Percentiles rank a stretch among this genome's conserved stretches.
phyloP scores from a whole-genome alignment of 2,329 filamentous ascomycete species.

The Scedosporium boydii region DNA sequence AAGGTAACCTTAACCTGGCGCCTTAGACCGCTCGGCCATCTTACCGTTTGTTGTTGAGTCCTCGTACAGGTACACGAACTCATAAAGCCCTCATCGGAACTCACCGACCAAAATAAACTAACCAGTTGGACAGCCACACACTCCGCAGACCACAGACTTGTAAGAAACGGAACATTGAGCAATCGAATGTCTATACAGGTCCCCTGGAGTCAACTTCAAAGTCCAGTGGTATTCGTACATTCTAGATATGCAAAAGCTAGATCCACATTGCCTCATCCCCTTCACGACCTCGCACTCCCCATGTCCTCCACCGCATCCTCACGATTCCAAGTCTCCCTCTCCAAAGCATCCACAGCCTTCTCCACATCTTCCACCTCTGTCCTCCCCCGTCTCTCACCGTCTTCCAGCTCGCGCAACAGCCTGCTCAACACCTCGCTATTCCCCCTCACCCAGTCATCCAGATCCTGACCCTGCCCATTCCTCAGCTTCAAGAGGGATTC shows the following conservation, averaged over 20 bases:
- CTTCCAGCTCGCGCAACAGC: constrained; percentile 44
- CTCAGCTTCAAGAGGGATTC: constrained; percentile 1
- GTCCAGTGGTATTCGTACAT: not conserved
- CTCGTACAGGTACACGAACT: not conserved
- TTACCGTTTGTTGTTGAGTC: not conserved
- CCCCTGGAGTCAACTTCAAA: not conserved
- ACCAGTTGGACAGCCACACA: no score
- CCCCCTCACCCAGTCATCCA: not conserved
- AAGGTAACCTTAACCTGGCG: constrained; percentile 3
- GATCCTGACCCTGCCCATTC: not conserved
- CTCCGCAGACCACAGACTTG: no score
- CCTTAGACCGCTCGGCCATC: constrained; percentile 1
- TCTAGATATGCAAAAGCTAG: not conserved
- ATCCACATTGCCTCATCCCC: not conserved
- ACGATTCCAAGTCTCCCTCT: constrained; percentile 66
- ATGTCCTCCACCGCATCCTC: constrained; percentile 62
- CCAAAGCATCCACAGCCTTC: constrained; percentile 49
- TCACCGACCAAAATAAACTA: no score
- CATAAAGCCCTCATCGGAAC: not conserved
- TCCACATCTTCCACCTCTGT: constrained; percentile 47
- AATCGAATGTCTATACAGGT: not conserved
- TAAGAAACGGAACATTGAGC: no score
- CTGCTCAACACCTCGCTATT: constrained; percentile 32
- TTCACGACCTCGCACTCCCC: constrained; percentile 23
- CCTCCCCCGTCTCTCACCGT: constrained; percentile 51